Evolutionary conservation across 805 yeast genomes (phyloP), one percentile per base, ranked within the genome.

Genomic region (Kuraishia ogatae): DNA sequence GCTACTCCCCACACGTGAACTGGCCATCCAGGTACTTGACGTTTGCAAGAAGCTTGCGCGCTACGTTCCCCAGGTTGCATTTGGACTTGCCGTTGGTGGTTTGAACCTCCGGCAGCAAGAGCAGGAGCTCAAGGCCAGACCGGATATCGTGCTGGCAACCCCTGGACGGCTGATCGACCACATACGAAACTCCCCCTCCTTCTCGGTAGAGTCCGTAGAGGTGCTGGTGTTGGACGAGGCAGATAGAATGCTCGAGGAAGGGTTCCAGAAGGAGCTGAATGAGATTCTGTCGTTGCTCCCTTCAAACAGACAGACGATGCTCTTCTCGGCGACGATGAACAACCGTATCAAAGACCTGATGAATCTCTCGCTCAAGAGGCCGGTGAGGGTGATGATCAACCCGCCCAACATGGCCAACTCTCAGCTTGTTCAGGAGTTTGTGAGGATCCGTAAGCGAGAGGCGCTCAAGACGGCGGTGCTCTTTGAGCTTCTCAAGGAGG

Each of bases 161-260:
- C 99, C 99, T 1, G 99, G 99, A 81, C 82, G 99, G 75, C 86
- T 94, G 61, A 94, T 94, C 65, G 99, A 94, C 71, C 99, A 94
- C 72, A 83, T 94, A 55, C 79, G 98, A 67, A 94, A 94, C 73
- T 92, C 98, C 6, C 90, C 97, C 7, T 86, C 94, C 53, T 94
- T 94, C 69, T 83, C 84, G 52, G 96, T 91, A 51, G 98, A 94
- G 61, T 78, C 84, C 39, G 94, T 94, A 52, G 99, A 94, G 73
- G 88, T 94, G 54, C 76, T 94, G 63, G 96, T 94, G 29, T 79
- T 94, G 62, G 99, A 94, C 75, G 99, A 94, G 76, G 99, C 99
- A 57, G 99, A 94, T 78, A 84, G 99, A 75, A 94, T 94, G 98
- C 79, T 94, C 62, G 99, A 94, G 69, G 99, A 94, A 72, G 99